A percentile compares a stretch with the other conserved stretches of the same genome.
Evolutionary conservation across 2,329 filamentous ascomycete genomes (phyloP).

Genomic region (Arachnopeziza araneosa): DNA sequence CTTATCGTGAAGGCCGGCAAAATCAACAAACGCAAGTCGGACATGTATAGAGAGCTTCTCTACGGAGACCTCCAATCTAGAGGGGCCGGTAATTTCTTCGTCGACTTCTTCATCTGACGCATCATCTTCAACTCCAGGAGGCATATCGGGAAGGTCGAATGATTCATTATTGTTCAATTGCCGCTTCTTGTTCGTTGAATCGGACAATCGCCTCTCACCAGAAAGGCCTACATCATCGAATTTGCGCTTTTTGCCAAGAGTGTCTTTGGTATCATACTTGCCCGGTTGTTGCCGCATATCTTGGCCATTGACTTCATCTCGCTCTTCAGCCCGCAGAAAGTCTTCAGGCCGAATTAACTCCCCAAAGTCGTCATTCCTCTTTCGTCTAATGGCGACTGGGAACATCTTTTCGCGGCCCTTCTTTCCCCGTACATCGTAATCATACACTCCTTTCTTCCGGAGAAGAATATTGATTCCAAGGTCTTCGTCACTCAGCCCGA

Average conservation of each 20-base stretch:
- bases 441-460: slow-evolving; percentile 83
- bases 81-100: slow-evolving; percentile 56
- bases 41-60: slow-evolving; percentile 64
- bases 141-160: slow-evolving; percentile 39
- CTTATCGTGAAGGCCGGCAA: slow-evolving; percentile 86
- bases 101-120: slow-evolving; percentile 54
- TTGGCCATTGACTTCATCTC: slow-evolving; percentile 67
- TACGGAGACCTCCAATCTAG: slow-evolving; percentile 63
- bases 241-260: slow-evolving; percentile 85
- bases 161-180: slow-evolving; percentile 35
- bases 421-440: slow-evolving; percentile 87
- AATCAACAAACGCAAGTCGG: slow-evolving; percentile 83
- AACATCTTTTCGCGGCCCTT: slow-evolving; percentile 91
- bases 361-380: slow-evolving; percentile 83
- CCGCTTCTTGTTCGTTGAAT: slow-evolving; percentile 54
- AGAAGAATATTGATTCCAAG: slow-evolving; percentile 87
- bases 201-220: slow-evolving; percentile 35
- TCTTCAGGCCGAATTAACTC: slow-evolving; percentile 92
- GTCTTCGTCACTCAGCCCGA: slow-evolving; percentile 82
- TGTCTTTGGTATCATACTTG: slow-evolving; percentile 48
- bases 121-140: slow-evolving; percentile 42
- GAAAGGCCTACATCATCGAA: slow-evolving; percentile 68
- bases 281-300: slow-evolving; percentile 49
- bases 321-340: slow-evolving; percentile 86
- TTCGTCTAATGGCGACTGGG: slow-evolving; percentile 74